Conservation (phyloP, 1,139 yeast genomes). For the Ashbya aceris region DNA sequence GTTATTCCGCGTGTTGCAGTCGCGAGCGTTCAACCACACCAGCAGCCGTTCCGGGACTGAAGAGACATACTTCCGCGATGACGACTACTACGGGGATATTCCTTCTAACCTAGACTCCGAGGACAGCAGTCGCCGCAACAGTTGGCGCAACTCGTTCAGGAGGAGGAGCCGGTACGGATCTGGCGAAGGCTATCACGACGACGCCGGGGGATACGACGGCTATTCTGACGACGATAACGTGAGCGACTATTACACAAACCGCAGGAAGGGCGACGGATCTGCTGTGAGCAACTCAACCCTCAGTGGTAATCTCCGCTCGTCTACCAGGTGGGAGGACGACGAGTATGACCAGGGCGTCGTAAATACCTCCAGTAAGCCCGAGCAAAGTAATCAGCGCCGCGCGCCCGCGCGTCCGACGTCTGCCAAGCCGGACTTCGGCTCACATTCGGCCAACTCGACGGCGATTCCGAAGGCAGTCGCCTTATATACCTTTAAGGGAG, state of each 20-base stretch:
- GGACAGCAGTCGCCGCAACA: slow-evolving; percentile 7
- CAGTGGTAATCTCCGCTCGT: slow-evolving; percentile 21
- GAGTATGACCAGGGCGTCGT: slow-evolving; percentile 38
- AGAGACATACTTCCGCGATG: slow-evolving; percentile 55
- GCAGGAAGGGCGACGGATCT: background rate
- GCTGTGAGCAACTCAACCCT: background rate
- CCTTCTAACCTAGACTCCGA: slow-evolving; percentile 27
- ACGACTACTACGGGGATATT: slow-evolving; percentile 30
- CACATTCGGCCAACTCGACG: slow-evolving; percentile 22
- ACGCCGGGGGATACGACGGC: slow-evolving; percentile 16
- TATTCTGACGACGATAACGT: background rate
- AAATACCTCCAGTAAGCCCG: slow-evolving; percentile 31
- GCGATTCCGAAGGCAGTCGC: slow-evolving; percentile 79
- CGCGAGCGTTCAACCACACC: slow-evolving; percentile 58
- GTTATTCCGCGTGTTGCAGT: slow-evolving; percentile 74
- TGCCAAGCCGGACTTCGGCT: slow-evolving; percentile 43
- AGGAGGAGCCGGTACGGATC: slow-evolving; percentile 36
- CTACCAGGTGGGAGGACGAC: slow-evolving; percentile 75
- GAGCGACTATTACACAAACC: background rate
- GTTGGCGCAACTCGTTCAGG: slow-evolving; percentile 29
- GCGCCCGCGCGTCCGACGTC: slow-evolving; percentile 36
- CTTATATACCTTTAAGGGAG: slow-evolving; percentile 78
- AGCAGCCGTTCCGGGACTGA: slow-evolving; percentile 35
- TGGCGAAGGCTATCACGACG: slow-evolving; percentile 26
- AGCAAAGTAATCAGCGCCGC: slow-evolving; percentile 21